Evolutionary conservation across 805 yeast species (phyloP), one percentile per base, ranked within the genome.

Genomic region (Starmerella bombicola): DNA sequence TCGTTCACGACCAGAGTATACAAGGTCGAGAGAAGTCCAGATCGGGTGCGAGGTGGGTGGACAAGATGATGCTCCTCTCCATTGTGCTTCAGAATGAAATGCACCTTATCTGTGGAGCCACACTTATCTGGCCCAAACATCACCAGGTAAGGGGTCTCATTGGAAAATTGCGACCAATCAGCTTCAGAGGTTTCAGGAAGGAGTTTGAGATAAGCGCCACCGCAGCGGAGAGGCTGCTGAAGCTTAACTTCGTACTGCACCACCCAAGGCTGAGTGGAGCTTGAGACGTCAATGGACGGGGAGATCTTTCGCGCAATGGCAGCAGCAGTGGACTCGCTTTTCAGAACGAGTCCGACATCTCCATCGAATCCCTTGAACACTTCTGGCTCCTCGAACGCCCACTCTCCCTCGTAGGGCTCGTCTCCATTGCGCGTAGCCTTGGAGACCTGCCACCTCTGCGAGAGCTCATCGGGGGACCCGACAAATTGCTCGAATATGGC

Each of bases 71-170:
- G 85, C 56, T 77, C 80, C 45, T 67, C 65, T 57, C 72, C 70
- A 52, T 68, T 66, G 52, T 80, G 70, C 42, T 69, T 71, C 45
- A 84, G 54, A 41, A 84, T 80, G 50, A 85, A 73, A 55, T 81
- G 93, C 25, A 86, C 77, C 60, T 76, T 80, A 63, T 84, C 81
- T 33, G 78, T 70, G 39, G 74, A 56, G 3, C 93, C 94, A 63
- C 96, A 86, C 58, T 71, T 74, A 61, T 86, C 96, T 33, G 96
- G 96, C 17, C 96, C 96, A 64, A 86, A 86, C 88, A 86, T 80
- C 48, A 86, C 63, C 59, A 80, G 84, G 62, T 79, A 83, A 2
- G 85, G 81, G 3, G 93, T 70, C 21, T 68, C 74, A 45, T 73
- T 70, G 49, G 65, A 67, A 65, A 84, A 79, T 45, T 72, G 71